Percentiles rank a stretch among this genome's conserved stretches.
Conservation (phyloP, 192 early-diverging fungal genomes). For the Spizellomyces punctatus region DNA sequence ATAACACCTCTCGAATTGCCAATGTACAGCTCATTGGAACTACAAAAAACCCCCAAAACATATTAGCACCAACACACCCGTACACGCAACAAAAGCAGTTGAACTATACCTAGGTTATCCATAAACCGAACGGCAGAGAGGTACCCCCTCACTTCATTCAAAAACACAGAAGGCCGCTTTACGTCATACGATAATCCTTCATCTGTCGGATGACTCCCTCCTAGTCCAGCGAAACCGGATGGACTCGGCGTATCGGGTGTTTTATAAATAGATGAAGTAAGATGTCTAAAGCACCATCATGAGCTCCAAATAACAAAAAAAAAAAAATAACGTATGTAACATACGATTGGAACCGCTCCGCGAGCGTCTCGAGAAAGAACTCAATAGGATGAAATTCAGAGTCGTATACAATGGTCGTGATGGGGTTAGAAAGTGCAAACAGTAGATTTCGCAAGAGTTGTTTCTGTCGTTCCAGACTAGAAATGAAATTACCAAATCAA, state of each 20-base stretch:
- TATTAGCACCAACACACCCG: no score
- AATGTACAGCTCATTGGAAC: slow-evolving; percentile 25
- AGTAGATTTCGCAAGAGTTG: slow-evolving; percentile 29
- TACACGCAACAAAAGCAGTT: background rate
- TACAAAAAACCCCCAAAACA: no score
- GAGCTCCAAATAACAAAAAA: background rate
- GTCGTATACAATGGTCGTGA: slow-evolving; percentile 24
- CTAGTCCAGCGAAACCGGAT: slow-evolving; percentile 4
- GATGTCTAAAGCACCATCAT: background rate
- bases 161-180: slow-evolving; percentile 39
- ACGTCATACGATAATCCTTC: slow-evolving; percentile 43
- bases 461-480: slow-evolving; percentile 29
- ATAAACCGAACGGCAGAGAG: slow-evolving; percentile 28
- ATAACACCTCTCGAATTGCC: slow-evolving; percentile 31
- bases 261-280: slow-evolving; percentile 17
- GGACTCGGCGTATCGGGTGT: slow-evolving; percentile 1
- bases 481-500: background rate
- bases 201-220: background rate
- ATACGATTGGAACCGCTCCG: slow-evolving; percentile 24
- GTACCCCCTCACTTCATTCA: slow-evolving; percentile 38
- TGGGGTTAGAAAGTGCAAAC: slow-evolving; percentile 19
- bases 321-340: background rate
- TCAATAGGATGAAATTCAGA: slow-evolving; percentile 46
- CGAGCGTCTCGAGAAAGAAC: slow-evolving; percentile 40
- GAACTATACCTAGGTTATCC: slow-evolving; percentile 22